phyloP scores from a whole-genome alignment of 2,329 filamentous ascomycete species.

The Aspergillus melleus region DNA sequence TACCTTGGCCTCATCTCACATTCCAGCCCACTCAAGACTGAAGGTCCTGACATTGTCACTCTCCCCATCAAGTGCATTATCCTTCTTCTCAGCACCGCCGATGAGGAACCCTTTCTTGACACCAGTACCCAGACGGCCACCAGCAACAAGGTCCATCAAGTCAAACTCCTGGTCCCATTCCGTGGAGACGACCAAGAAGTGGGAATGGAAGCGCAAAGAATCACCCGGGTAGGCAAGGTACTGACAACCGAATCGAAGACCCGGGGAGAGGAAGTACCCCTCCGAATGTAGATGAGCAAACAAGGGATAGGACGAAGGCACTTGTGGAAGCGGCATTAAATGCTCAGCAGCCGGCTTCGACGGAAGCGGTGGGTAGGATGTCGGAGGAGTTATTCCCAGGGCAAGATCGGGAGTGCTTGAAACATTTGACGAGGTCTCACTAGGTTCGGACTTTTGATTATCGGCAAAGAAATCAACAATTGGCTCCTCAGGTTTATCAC shows the following conservation, averaged over 20 bases:
- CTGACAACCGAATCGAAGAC: conserved; percentile 88
- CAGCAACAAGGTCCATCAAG: conserved; percentile 80
- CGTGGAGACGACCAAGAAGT: conserved; percentile 82
- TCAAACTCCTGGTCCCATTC: conserved; percentile 87
- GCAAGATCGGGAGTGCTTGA: conserved; percentile 19
- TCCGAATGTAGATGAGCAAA: conserved; percentile 76
- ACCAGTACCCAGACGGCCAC: conserved; percentile 83
- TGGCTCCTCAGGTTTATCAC: conserved; percentile 14
- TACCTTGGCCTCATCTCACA: conserved; percentile 56
- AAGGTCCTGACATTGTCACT: conserved; percentile 63
- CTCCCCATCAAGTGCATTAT: conserved; percentile 39
- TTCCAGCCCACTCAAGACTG: conserved; percentile 90
- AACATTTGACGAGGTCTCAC: conserved; percentile 13
- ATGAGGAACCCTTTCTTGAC: conserved; percentile 96
- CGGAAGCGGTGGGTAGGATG: conserved; percentile 49
- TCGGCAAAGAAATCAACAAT: conserved; percentile 28
- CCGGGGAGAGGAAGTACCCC: conserved; percentile 87
- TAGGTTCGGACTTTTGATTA: conserved; percentile 7
- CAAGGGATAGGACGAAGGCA: conserved; percentile 65
- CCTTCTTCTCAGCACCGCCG: conserved; percentile 62
- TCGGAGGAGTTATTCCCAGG: conserved; percentile 51
- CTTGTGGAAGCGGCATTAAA: conserved; percentile 33
- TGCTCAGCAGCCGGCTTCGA: conserved; percentile 27
- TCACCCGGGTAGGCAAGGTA: conserved; percentile 96
- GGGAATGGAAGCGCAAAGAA: conserved; percentile 89